Percentiles rank a stretch among this genome's conserved stretches.
Evolutionary conservation across 352 stramenopile genomes (phyloP).

Genomic region (Globisporangium camurandrum): DNA sequence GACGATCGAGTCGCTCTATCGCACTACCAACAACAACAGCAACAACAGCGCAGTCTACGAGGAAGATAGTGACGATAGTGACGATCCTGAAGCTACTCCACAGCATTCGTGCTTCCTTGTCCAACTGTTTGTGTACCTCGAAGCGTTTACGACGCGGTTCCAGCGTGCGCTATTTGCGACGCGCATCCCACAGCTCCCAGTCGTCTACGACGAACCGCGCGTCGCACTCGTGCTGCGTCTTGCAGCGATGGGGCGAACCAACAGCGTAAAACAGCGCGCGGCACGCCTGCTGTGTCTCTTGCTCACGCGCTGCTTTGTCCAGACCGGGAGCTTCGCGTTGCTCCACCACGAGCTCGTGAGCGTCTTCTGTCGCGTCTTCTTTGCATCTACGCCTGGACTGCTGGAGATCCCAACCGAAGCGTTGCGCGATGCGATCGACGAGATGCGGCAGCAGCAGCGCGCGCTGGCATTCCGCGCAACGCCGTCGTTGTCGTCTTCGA

Average conservation of each 20-base stretch:
- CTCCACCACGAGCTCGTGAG: constrained; percentile 40
- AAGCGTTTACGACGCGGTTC: constrained; percentile 41
- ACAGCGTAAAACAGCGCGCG: constrained; percentile 24
- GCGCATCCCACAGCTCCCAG: constrained; percentile 32
- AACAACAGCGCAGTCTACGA: constrained; percentile 15
- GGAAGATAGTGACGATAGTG: constrained; percentile 8
- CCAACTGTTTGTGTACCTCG: constrained; percentile 42
- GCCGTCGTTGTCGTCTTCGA: too few relatives aligned
- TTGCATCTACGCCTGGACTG: constrained; percentile 11
- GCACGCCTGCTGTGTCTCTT: constrained; percentile 39
- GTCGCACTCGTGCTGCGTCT: constrained; percentile 39
- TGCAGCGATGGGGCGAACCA: constrained; percentile 27
- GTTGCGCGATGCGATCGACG: constrained; percentile 40
- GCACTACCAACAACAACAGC: constrained; percentile 8
- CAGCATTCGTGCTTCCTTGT: constrained; percentile 31
- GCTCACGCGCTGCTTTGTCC: constrained; percentile 40
- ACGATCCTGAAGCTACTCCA: background rate
- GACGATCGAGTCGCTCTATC: constrained; percentile 30
- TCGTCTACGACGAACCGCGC: constrained; percentile 45
- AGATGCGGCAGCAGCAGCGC: constrained; percentile 34
- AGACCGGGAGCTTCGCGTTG: constrained; percentile 55
- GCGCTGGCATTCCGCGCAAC: constrained; percentile 10
- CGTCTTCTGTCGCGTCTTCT: constrained; percentile 39
- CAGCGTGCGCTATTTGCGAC: constrained; percentile 42
- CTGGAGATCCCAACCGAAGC: constrained; percentile 21